phyloP scores from a whole-genome alignment of 192 early-diverging fungal genomes.

The Backusella liffmaniae region DNA sequence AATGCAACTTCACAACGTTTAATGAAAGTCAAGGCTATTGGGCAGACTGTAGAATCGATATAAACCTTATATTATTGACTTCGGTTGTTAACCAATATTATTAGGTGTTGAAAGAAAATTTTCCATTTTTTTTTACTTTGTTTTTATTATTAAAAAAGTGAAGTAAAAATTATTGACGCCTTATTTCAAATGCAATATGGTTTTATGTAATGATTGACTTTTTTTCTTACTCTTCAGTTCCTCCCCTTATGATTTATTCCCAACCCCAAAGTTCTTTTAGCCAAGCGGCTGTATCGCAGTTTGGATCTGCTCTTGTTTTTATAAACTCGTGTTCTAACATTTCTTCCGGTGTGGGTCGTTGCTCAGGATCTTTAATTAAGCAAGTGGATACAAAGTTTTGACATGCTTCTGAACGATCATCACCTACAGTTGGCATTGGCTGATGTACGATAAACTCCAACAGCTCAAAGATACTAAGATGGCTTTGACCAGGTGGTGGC shows the following conservation, averaged over 20 bases:
- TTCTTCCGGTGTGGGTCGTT: conserved; percentile 65
- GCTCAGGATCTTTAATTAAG: conserved; percentile 69
- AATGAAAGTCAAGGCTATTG: no score
- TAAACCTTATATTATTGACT: not conserved
- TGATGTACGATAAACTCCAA: conserved; percentile 90
- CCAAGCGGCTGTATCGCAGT: conserved; percentile 67
- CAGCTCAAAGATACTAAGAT: conserved; percentile 87
- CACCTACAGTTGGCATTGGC: conserved; percentile 75
- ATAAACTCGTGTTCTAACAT: conserved; percentile 71
- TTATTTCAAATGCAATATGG: conserved; percentile 6
- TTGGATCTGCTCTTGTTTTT: conserved; percentile 47
- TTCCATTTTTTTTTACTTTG: not conserved
- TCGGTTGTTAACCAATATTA: not conserved
- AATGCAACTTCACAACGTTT: no score
- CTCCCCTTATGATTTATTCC: conserved; percentile 11
- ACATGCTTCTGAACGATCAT: conserved; percentile 57
- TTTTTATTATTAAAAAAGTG: not conserved
- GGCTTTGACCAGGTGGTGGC: conserved; percentile 72
- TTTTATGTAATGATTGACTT: not conserved
- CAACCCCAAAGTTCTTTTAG: conserved; percentile 70
- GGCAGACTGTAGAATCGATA: no score
- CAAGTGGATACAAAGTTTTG: conserved; percentile 65
- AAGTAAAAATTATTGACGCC: not conserved
- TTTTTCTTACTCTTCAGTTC: not conserved
- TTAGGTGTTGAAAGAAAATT: not conserved